Percentiles rank a stretch among this genome's conserved stretches.
These are phyloP conservation scores for Phytopythium mirpurense DNA, from an alignment of 352 stramenopile genomes.

Conservation along the genomic window DNA sequence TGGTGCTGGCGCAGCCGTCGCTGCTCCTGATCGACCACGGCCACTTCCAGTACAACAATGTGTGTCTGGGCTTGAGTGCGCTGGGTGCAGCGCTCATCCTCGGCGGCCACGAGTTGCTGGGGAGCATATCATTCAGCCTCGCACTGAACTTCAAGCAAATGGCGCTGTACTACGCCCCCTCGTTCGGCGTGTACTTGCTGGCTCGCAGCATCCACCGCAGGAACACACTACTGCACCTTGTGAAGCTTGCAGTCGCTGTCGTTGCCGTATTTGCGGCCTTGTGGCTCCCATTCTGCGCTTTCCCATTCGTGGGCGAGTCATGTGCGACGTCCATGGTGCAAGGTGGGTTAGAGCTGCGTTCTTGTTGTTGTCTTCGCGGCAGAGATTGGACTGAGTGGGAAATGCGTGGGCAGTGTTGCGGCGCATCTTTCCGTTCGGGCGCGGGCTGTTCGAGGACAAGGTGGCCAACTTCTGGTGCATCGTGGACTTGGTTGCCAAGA, in stretches of 20 bases:
- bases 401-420: conserved; percentile 62
- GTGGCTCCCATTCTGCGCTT: conserved; percentile 89
- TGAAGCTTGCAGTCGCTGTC: conserved; percentile 84
- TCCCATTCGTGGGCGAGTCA: conserved; percentile 25
- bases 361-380: neutral
- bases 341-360: conserved; percentile 24
- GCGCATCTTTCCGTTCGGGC: conserved; percentile 94
- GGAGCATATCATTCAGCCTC: conserved; percentile 87
- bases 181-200: conserved; percentile 92
- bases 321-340: conserved; percentile 64
- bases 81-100: conserved; percentile 68
- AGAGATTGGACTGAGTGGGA: no score
- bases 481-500: conserved; percentile 77
- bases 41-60: conserved; percentile 99
- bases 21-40: conserved; percentile 96
- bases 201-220: conserved; percentile 74
- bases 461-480: conserved; percentile 97
- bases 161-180: conserved; percentile 96
- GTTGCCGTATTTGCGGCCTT: conserved; percentile 86
- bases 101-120: conserved; percentile 71
- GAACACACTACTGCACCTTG: conserved; percentile 42
- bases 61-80: conserved; percentile 92
- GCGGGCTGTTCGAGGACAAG: conserved; percentile 98
- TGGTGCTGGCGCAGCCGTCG: conserved; percentile 83
- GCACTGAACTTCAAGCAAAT: conserved; percentile 99